A percentile compares a stretch with the other conserved stretches of the same genome.
Conservation (phyloP, 2,329 filamentous ascomycete genomes). For the Aspergillus phoenicis region DNA sequence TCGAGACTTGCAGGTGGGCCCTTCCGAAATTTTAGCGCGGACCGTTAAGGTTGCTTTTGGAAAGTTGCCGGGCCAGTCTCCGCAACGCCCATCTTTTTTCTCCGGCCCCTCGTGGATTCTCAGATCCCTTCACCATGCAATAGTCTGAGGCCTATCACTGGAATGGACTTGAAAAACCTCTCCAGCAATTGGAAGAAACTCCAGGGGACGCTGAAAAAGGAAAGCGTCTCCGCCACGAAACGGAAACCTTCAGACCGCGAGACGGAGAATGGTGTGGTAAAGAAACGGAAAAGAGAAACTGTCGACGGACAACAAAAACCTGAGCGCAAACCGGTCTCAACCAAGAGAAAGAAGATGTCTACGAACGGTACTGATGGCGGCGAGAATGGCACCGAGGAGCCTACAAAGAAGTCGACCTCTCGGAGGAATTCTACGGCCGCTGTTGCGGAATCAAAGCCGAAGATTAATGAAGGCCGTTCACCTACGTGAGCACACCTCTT, state of each 20-base stretch:
- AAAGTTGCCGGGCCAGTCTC: constrained; percentile 15
- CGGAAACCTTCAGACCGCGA: constrained; percentile 39
- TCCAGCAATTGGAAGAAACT: constrained; percentile 57
- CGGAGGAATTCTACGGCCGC: constrained; percentile 59
- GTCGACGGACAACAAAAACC: constrained; percentile 26
- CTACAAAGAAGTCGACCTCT: constrained; percentile 61
- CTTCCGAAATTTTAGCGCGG: constrained; percentile 25
- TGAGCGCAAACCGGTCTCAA: constrained; percentile 21
- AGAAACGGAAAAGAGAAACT: constrained; percentile 34
- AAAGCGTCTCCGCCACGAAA: constrained; percentile 31
- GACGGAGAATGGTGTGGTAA: constrained; percentile 33
- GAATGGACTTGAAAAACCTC: constrained; percentile 48
- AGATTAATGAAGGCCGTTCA: constrained; percentile 66
- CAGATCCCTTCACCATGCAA: constrained; percentile 24
- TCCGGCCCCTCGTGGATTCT: constrained; percentile 10
- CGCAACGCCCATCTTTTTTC: constrained; percentile 27
- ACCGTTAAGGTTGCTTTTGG: constrained; percentile 7
- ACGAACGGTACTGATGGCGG: constrained; percentile 22
- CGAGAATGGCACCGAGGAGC: constrained; percentile 63
- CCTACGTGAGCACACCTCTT: constrained; percentile 34
- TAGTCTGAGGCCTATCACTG: constrained; percentile 22
- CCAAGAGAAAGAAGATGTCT: constrained; percentile 39
- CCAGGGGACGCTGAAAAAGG: constrained; percentile 47
- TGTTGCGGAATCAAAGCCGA: constrained; percentile 55
- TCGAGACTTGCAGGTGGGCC: constrained; percentile 19